phyloP scores from a whole-genome alignment of 148 eudicot genomes.

The Oxyria digyna region DNA sequence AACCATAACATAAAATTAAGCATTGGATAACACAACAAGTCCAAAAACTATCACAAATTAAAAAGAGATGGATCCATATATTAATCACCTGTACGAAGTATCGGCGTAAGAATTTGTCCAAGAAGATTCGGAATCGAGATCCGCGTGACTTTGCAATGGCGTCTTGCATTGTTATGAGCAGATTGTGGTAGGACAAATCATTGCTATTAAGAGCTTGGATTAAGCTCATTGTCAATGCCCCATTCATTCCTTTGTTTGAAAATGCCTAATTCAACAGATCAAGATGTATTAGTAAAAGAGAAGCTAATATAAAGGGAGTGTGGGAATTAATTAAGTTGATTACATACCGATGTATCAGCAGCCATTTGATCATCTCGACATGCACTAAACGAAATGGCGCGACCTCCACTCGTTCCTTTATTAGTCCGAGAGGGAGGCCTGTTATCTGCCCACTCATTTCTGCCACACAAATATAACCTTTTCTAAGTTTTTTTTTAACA shows the following conservation, averaged over 20 bases:
- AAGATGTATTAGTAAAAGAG: not conserved
- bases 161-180: constrained; percentile 24
- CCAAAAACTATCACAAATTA: too few relatives aligned
- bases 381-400: constrained; percentile 62
- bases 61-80: not conserved
- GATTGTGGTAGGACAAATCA: constrained; percentile 22
- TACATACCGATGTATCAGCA: constrained; percentile 56
- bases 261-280: constrained; percentile 25
- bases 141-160: constrained; percentile 19
- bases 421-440: constrained; percentile 40
- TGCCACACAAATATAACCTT: constrained; percentile 2
- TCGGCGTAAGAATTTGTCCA: constrained; percentile 23
- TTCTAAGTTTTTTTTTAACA: too few relatives aligned
- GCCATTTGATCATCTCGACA: constrained; percentile 70
- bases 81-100: constrained; percentile 26
- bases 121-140: constrained; percentile 20
- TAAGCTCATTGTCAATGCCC: constrained; percentile 37
- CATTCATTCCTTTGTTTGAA: constrained; percentile 32
- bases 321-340: not conserved
- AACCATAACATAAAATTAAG: not conserved
- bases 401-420: constrained; percentile 62
- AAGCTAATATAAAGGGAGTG: not conserved
- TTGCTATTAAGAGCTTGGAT: constrained; percentile 21
- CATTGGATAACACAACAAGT: not conserved
- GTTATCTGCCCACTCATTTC: constrained; percentile 41